Base-by-base conservation (phyloP, 106 monocot species). In the Phalaenopsis equestris region DNA sequence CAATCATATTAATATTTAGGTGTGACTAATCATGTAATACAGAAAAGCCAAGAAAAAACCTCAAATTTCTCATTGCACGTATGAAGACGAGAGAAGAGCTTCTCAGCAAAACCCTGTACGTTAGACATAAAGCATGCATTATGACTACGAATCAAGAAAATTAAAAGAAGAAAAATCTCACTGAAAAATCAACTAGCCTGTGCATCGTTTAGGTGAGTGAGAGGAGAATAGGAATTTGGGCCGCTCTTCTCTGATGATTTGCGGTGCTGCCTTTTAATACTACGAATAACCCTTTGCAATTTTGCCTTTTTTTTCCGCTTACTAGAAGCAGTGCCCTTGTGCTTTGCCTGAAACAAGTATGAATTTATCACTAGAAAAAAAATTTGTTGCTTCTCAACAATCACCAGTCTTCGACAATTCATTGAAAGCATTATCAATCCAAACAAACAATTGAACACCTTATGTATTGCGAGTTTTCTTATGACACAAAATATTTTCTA, bases 241-340 rank as follows among this genome's bases (percentile, higher is more conserved):
- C 77, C 81, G 56, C 30, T 89, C 42, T 86, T 87, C 70, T 88
- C 90, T 46, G 87, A 82, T 68, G 98, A 81, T 24, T 80, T 74
- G 0, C 92, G 83, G 64, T 98, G 90, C 56, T 94, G 98, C 65
- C 81, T 89, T 90, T 94, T 94, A 90, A 98, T 92, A 75, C 88
- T 93, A 47, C 92, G 94, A 42, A 87, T 75, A 6, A 86, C 92
- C 83, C 98, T 92, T 77, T 98, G 90, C 81, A 98, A 73, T 83
- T 98, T 98, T 82, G 98, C 98, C 75, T 94, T 92, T 88, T 98
- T 98, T 86, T 98, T 98, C 89, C 94, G 94, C 89, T 98, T 98
- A 80, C 92, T 98, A 48, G 98, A 83, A 76, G 74, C 42, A 45
- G 98, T 98, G 65, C 98, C 98, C 80, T 92, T 98, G 52, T 91